These are phyloP conservation scores for Hypomyces rosellus DNA, from an alignment of 2,329 filamentous ascomycete genomes.

Conservation along the genomic window DNA sequence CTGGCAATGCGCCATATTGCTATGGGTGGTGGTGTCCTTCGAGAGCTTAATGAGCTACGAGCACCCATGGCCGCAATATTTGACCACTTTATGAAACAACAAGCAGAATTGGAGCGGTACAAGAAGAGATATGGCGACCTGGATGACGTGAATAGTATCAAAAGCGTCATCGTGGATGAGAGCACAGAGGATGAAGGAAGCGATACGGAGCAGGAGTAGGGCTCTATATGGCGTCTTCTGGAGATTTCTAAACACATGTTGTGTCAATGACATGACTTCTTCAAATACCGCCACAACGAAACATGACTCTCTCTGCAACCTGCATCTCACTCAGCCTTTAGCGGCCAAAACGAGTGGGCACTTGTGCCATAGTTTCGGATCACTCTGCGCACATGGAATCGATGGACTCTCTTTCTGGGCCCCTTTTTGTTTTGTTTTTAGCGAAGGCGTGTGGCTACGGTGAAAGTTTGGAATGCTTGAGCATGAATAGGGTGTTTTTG, in stretches of 20 bases:
- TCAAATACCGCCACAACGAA: neutral
- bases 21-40: slow-evolving; percentile 56
- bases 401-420: neutral
- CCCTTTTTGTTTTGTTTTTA: neutral
- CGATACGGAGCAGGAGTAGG: slow-evolving; percentile 22
- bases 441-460: neutral
- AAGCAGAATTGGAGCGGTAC: slow-evolving; percentile 59
- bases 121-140: slow-evolving; percentile 47
- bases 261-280: too few species aligned
- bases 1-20: slow-evolving; percentile 74
- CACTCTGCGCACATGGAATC: neutral
- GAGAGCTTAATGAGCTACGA: slow-evolving; percentile 63
- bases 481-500: neutral
- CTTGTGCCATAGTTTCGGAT: too few species aligned
- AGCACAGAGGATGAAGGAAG: slow-evolving; percentile 17
- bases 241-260: neutral
- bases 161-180: slow-evolving; percentile 24
- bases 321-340: too few species aligned
- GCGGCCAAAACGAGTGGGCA: too few species aligned
- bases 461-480: neutral
- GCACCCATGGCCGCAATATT: slow-evolving; percentile 72
- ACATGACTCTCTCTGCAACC: too few species aligned
- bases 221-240: neutral
- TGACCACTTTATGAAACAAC: slow-evolving; percentile 51
- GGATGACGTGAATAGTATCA: slow-evolving; percentile 19